Evolutionary conservation across 495 filamentous ascomycete genomes (phyloP).

Genomic region (Chaetomidium leptoderma): DNA sequence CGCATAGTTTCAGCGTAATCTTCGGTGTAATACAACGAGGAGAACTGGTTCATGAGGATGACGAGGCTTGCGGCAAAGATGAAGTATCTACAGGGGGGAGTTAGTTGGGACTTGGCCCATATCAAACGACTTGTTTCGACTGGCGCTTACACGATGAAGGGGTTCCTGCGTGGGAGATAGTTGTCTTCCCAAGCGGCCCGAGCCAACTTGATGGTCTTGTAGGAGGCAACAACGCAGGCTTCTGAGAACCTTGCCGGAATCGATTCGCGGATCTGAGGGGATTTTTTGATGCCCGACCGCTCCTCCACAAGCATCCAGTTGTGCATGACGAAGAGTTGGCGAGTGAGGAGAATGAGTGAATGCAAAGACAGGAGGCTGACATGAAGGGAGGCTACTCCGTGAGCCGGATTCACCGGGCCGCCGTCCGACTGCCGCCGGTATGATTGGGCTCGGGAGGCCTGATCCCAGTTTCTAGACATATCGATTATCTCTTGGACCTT

Average conservation of each 20-base stretch:
- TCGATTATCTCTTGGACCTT: conserved; percentile 64
- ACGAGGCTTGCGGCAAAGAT: conserved; percentile 69
- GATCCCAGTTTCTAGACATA: conserved; percentile 48
- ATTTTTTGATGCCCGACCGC: conserved; percentile 30
- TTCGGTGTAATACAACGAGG: conserved; percentile 55
- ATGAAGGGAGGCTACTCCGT: conserved; percentile 63
- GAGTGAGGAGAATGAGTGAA: conserved; percentile 66
- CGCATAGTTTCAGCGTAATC: conserved; percentile 52
- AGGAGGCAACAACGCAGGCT: conserved; percentile 64
- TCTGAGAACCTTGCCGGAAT: conserved; percentile 63
- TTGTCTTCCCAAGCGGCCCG: conserved; percentile 53
- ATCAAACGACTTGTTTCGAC: not conserved
- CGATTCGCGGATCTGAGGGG: conserved; percentile 28
- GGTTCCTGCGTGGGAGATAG: conserved; percentile 63
- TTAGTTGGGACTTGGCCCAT: not conserved
- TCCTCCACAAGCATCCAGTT: conserved; percentile 35
- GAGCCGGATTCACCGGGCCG: conserved; percentile 42
- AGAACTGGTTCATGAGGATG: conserved; percentile 65
- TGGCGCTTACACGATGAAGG: conserved; percentile 57
- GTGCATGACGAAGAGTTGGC: conserved; percentile 62
- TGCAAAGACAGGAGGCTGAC: conserved; percentile 67
- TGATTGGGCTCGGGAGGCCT: conserved; percentile 41
- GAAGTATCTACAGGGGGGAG: conserved; percentile 50
- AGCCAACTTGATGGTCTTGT: conserved; percentile 60
- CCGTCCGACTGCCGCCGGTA: conserved; percentile 47